Evolutionary conservation across 768 basidiomycete species (phyloP), one percentile per base, ranked within the genome.

Genomic region (Termitomyces sp.): DNA sequence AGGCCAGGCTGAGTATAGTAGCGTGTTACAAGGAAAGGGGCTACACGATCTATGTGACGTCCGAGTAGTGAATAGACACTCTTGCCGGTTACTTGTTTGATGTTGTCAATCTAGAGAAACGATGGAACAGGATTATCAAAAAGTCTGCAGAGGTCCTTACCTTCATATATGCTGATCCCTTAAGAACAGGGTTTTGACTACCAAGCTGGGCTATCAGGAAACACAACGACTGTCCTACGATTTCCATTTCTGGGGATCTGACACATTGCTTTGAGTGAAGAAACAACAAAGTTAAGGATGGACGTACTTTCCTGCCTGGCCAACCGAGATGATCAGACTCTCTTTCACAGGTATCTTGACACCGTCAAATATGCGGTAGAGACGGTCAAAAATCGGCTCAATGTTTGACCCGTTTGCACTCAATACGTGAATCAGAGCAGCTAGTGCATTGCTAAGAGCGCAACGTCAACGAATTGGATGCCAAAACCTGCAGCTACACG

Each of bases 191-290:
- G 64, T 91, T 94, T 38, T 77, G 71, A 61, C 86, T 80, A 1
- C 86, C 89, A 7, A 94, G 74, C 57, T 88, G 88, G 3, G 83
- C 79, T 20, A 92, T 80, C 3, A 94, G 72, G 54, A 86, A 80
- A 58, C 79, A 83, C 3, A 92, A 68, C 11, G 82, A 81, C 59
- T 83, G 83, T 20, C 85, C 81, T 25, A 92, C 73, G 34, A 87
- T 70, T 50, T 85, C 82, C 4, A 70, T 61, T 56, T 84, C 79
- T 20, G 79, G 71, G 10, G 79, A 74, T 56, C 87, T 89, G 57
- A 29, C 20, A 40, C 51, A 37, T 15, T 37, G 12, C 42, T 66
- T 42, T 66, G 20, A 42, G 43, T 45, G 25, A 12, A 34, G 42
- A 31, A 42, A 47, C 32, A 12, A 8, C 29, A 50, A 31, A 32